Conservation (phyloP, 371 early-diverging fungal species). For the Mucor irregularis region DNA sequence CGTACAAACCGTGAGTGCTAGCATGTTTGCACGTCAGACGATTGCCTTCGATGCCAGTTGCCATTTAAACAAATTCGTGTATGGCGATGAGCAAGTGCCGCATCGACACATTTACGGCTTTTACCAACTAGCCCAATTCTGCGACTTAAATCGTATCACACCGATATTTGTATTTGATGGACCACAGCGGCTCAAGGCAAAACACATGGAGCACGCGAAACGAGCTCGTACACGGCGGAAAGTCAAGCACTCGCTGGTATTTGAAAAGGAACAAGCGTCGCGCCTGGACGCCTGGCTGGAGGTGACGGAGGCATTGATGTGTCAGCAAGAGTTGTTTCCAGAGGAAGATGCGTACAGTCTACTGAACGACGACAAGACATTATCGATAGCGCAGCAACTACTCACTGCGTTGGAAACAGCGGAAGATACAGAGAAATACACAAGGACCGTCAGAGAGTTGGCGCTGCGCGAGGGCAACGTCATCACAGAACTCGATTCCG, state of each 20-base stretch:
- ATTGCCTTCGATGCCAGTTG: conserved; percentile 65
- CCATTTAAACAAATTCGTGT: conserved; percentile 56
- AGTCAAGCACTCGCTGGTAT: conserved; percentile 24
- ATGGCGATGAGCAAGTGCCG: conserved; percentile 49
- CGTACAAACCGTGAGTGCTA: conserved; percentile 33
- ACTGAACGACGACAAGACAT: too few relatives aligned
- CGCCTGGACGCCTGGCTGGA: conserved; percentile 38
- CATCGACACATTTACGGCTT: conserved; percentile 57
- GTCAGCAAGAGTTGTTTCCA: not conserved
- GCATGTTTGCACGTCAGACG: conserved; percentile 34
- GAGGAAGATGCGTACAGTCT: conserved; percentile 8
- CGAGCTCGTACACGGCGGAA: conserved; percentile 39
- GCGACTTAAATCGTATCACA: conserved; percentile 45
- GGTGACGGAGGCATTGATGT: conserved; percentile 24
- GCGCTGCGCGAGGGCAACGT: conserved; percentile 24
- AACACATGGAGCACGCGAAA: conserved; percentile 40
- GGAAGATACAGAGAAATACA: conserved; percentile 36
- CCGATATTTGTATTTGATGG: conserved; percentile 72
- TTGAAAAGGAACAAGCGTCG: conserved; percentile 31
- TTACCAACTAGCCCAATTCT: conserved; percentile 47
- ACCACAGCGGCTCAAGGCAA: conserved; percentile 44
- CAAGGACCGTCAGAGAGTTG: conserved; percentile 33
- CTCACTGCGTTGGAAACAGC: conserved; percentile 10
- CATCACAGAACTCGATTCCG: conserved; percentile 15
- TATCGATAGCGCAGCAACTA: conserved; percentile 28